Evolutionary conservation across 495 filamentous ascomycete species (phyloP), one percentile per base, ranked within the genome.

Genomic region (Penicillium paxilli): DNA sequence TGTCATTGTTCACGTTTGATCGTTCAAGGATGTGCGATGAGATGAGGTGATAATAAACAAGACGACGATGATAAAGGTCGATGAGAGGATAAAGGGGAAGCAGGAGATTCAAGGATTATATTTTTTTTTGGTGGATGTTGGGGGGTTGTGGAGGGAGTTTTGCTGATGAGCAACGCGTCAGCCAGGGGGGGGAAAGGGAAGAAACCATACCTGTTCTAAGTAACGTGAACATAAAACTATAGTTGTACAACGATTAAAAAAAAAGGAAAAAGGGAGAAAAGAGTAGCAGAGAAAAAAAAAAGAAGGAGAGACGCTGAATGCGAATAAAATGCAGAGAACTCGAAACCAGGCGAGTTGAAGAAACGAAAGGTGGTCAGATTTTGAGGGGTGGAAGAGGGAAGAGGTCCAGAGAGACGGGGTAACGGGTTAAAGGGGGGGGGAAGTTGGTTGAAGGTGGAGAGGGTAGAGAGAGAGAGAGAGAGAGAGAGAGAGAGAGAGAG

Each of bases 331-430:
- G 66, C 65, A 59, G 59, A 47, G 69, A 68, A 71, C 68, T 68
- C 69, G 70, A 65, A 64, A 60, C 62, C 61, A 68, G 62, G 62
- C 64, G 64, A 67, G 64, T 59, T 49, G 57, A 55, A 58, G 55
- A 64, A 73, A 70, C 57, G 69, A 70, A 69, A 66, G 62, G 66
- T 68, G 67, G 59, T 64, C 59, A 59, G 67, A 63, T 45, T 58
- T 50, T 49, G 58, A 37, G 40, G 42, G 30, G 47, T 60, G 57
- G 47, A 57, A 54, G 41, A 45, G 58, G 58, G 59, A 51, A 55
- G 52, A 47, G 47, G 63, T 58, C 60, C 46, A 57, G 54, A 58
- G 63, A 51, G 58, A 46, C n/a, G n/a, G n/a, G n/a, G n/a, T n/a
- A n/a, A n/a, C n/a, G n/a, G n/a, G n/a, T n/a, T n/a, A n/a, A n/a